Evolutionary conservation across 176 grass and related monocot species (phyloP), one percentile per base, ranked within the genome.

Genomic region (Carex pumila): DNA sequence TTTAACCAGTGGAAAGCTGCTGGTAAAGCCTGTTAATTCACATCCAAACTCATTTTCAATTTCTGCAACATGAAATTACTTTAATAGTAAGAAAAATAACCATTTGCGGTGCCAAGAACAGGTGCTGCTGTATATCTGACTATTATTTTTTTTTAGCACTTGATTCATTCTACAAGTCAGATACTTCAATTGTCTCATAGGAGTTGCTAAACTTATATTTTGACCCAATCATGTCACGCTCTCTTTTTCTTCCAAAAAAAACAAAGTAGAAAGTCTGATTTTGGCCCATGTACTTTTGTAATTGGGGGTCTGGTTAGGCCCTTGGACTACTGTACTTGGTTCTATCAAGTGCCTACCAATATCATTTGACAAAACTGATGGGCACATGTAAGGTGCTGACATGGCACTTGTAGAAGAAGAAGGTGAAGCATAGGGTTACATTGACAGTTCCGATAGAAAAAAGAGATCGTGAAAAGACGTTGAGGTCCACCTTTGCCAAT

Each of bases 1-100:
- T 81, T 98, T 79, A 98, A 94, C 95, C 95, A 98, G 95, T 93
- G 90, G 91, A 98, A 47, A 98, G 94, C 94, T 97, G 92, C 94
- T 97, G 87, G 89, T 92, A 94, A 94, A 97, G 88, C 92, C 95
- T 98, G 95, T 95, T 95, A 79, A 76, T 84, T 66, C 90, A 91
- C 91, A 91, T 88, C 76, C 78, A 85, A 87, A 68, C 62, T 74
- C 41, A 81, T 69, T 19, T 59, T 77, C 83, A 62, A 84, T 60
- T 17, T 29, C 34, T 34, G 25, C 54, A 58, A 58, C 34, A 72
- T 49, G 13, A 29, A 67, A 67, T 29, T 50, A 34, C 21, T 77
- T 55, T 0, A 77, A 17, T 32, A 34, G 25, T 32, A 32, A 77
- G 25, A 77, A 77, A 12, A 77, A 77, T 54, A 77, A 25, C 21